Conservation (phyloP, 2,329 filamentous ascomycete genomes). For the Albifimbria verrucaria region DNA sequence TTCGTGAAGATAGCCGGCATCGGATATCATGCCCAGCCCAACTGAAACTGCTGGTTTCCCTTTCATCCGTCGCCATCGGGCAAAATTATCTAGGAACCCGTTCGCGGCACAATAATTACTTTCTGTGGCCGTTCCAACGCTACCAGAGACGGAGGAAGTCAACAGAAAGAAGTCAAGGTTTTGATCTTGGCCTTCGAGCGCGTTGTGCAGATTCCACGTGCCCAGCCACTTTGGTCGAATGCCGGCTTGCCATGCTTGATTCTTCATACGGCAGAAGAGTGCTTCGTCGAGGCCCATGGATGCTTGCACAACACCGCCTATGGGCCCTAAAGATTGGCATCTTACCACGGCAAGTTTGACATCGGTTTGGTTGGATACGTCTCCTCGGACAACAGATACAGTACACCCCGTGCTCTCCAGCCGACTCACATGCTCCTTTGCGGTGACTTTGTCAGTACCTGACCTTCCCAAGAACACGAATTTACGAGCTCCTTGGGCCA, state of each 20-base stretch:
- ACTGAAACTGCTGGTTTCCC: conserved; percentile 25
- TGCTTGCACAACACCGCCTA: conserved; percentile 30
- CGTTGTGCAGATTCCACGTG: conserved; percentile 20
- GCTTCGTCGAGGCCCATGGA: conserved; percentile 27
- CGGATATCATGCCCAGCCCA: conserved; percentile 20
- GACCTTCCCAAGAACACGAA: background rate
- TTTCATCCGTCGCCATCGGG: conserved; percentile 19
- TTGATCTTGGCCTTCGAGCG: conserved; percentile 5
- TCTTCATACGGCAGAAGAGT: conserved; percentile 20
- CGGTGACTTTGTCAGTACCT: background rate
- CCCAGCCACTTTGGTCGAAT: conserved; percentile 21
- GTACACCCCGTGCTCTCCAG: too few species aligned
- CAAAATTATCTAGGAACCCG: conserved; percentile 30
- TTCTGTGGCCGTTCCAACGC: conserved; percentile 26
- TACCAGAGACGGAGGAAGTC: conserved; percentile 21
- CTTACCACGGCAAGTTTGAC: background rate
- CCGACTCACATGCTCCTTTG: background rate
- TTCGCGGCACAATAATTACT: conserved; percentile 28
- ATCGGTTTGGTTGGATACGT: background rate
- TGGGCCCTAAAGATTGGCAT: background rate
- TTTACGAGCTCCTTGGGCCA: background rate
- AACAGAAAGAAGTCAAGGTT: conserved; percentile 28
- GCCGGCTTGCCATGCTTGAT: conserved; percentile 16
- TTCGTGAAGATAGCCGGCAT: conserved; percentile 26
- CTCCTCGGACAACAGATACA: background rate